Base-by-base conservation (phyloP, 2,329 filamentous ascomycete species). In the Blastomyces percursus region DNA sequence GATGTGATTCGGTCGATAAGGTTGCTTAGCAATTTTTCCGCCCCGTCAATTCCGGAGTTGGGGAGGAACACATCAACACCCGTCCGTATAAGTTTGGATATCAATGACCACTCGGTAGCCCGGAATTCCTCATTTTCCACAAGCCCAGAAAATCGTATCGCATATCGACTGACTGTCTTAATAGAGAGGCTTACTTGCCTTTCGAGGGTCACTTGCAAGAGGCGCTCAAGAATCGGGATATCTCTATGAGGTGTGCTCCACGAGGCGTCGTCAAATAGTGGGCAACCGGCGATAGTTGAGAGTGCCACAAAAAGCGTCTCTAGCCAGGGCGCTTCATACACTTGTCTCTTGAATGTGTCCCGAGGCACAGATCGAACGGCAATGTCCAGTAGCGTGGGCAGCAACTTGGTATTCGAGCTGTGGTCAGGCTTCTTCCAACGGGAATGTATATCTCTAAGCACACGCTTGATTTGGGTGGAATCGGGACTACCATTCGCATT, bases 291-390 rank as follows among this genome's bases (percentile, higher is more conserved):
- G 51, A 75, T 67, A 62, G 78, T 73, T 8, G 74, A 71, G 52
- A 80, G 70, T 38, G 71, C 71, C 30, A 75, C 73, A 61, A 81
- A 81, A n/a, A 80, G 69, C 2, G 74, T 74, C 67, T 81, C 79
- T 59, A 83, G 67, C 80, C 80, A 82, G 16, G 75, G 71, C 48
- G 76, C 76, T 68, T 82, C 80, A 30, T 75, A 69, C 8, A 74
- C 74, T 66, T 78, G 75, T 46, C 75, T 71, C 54, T 73, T 72
- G 55, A 78, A 77, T 12, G 75, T 74, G 62, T 76, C 73, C 62
- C 77, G 72, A 21, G 76, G 77, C 19, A 80, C 72, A 44, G 77
- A 77, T 44, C 77, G 74, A 30, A 77, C 75, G 3, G 79, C 77
- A 62, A 79, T 74, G 60, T 79, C 75, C 59, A 81, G 78, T 6